Percentiles rank a stretch among this genome's conserved stretches.
Evolutionary conservation across 2,329 filamentous ascomycete species (phyloP).

Genomic region (Colletotrichum tabaci): DNA sequence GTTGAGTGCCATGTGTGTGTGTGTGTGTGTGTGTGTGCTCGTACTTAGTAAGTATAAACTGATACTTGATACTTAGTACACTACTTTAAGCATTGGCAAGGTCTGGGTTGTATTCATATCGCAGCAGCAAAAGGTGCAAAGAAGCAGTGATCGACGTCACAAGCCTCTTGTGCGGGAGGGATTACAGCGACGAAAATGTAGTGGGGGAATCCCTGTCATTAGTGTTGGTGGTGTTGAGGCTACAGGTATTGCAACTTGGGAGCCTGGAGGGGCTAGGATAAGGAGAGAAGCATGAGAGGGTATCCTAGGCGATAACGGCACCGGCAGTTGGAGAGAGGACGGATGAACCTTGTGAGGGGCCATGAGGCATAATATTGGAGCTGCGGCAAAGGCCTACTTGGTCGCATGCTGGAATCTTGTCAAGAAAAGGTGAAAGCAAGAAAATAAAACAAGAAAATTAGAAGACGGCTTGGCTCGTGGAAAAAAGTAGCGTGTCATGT

Average conservation of each 20-base stretch:
- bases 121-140: slow-evolving; percentile 12
- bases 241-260: neutral
- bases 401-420: neutral
- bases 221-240: neutral
- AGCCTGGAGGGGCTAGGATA: neutral
- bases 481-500: neutral
- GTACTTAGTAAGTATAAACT: too few relatives aligned
- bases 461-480: neutral
- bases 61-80: too few relatives aligned
- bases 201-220: neutral
- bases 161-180: slow-evolving; percentile 11
- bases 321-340: neutral
- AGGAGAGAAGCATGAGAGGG: neutral
- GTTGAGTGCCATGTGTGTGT: slow-evolving; percentile 4
- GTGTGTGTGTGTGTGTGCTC: neutral
- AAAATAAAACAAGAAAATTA: neutral
- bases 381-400: neutral
- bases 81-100: too few relatives aligned
- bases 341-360: neutral
- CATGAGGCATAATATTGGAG: neutral
- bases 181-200: neutral
- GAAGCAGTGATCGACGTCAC: slow-evolving; percentile 34
- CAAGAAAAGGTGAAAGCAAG: too few relatives aligned
- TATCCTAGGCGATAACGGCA: neutral
- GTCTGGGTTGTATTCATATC: too few relatives aligned